phyloP scores from a whole-genome alignment of 2,329 filamentous ascomycete genomes.

The Curvularia verruculosa region DNA sequence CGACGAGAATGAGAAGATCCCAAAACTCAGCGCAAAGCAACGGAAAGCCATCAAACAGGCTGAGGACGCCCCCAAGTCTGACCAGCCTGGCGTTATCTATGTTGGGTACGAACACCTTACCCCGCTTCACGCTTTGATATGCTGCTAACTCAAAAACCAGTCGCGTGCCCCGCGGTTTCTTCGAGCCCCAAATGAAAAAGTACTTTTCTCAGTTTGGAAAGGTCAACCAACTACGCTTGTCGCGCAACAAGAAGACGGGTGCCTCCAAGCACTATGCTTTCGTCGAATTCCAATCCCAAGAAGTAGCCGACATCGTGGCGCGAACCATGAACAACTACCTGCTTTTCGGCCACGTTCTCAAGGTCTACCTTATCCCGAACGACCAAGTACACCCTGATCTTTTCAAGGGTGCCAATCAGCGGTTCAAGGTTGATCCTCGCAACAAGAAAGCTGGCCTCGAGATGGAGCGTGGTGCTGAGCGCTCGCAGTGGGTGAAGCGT shows the following conservation, averaged over 20 bases:
- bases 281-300: conserved; percentile 78
- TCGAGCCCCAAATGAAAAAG: conserved; percentile 90
- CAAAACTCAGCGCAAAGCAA: conserved; percentile 35
- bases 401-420: conserved; percentile 88
- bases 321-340: conserved; percentile 99
- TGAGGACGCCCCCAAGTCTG: conserved; percentile 57
- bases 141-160: conserved; percentile 42
- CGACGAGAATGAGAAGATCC: conserved; percentile 44
- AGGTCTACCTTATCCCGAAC: conserved; percentile 78
- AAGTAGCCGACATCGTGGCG: conserved; percentile 88
- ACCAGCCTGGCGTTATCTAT: conserved; percentile 80
- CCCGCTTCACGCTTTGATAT: not conserved
- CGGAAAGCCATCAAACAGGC: conserved; percentile 57
- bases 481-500: conserved; percentile 79
- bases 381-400: conserved; percentile 80
- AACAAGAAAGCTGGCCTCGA: conserved; percentile 82
- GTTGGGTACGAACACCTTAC: conserved; percentile 63
- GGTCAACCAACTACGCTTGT: conserved; percentile 79
- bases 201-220: conserved; percentile 95
- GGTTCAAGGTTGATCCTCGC: conserved; percentile 87
- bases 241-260: conserved; percentile 90
- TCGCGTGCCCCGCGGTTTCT: conserved; percentile 93
- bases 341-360: conserved; percentile 90
- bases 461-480: conserved; percentile 73
- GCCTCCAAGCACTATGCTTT: conserved; percentile 94